Percentiles rank a stretch among this genome's conserved stretches.
Conservation (phyloP, 2,329 filamentous ascomycete species). For the Colletotrichum sp. region DNA sequence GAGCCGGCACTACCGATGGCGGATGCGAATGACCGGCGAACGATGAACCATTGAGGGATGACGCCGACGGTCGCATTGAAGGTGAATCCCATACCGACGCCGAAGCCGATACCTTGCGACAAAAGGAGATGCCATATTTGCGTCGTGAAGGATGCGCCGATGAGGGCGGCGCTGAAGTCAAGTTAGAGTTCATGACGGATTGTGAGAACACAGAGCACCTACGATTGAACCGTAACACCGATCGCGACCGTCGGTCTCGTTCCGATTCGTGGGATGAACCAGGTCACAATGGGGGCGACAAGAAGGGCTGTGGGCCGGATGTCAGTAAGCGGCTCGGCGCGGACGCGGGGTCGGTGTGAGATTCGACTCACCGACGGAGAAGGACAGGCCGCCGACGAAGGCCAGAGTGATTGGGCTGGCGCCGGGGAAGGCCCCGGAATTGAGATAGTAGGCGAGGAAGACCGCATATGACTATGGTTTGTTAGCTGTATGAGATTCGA, state of each 20-base stretch:
- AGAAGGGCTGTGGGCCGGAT: slow-evolving; percentile 58
- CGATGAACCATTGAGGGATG: slow-evolving; percentile 77
- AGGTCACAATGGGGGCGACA: slow-evolving; percentile 71
- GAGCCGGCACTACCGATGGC: slow-evolving; percentile 72
- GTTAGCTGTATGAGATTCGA: background rate
- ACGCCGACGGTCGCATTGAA: slow-evolving; percentile 74
- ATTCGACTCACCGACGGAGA: slow-evolving; percentile 52
- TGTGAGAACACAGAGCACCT: background rate
- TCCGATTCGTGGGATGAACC: slow-evolving; percentile 63
- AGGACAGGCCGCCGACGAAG: slow-evolving; percentile 76
- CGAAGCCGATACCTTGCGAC: slow-evolving; percentile 77
- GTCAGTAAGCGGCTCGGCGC: slow-evolving; percentile 25
- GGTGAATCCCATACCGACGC: slow-evolving; percentile 78
- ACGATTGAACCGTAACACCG: slow-evolving; percentile 68
- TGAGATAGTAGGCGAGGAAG: slow-evolving; percentile 63
- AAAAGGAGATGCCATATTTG: slow-evolving; percentile 80
- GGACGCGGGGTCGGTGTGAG: background rate
- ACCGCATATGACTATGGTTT: slow-evolving; percentile 55
- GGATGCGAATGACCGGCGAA: slow-evolving; percentile 71
- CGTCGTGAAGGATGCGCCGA: slow-evolving; percentile 72
- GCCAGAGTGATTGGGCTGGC: slow-evolving; percentile 73
- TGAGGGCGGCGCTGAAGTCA: slow-evolving; percentile 53
- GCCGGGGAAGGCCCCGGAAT: slow-evolving; percentile 64
- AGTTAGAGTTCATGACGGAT: background rate
- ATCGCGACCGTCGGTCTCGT: slow-evolving; percentile 68